These are phyloP conservation scores for Toxicodendron radicans DNA, from an alignment of 345 rosid species.

Conservation along the genomic window DNA sequence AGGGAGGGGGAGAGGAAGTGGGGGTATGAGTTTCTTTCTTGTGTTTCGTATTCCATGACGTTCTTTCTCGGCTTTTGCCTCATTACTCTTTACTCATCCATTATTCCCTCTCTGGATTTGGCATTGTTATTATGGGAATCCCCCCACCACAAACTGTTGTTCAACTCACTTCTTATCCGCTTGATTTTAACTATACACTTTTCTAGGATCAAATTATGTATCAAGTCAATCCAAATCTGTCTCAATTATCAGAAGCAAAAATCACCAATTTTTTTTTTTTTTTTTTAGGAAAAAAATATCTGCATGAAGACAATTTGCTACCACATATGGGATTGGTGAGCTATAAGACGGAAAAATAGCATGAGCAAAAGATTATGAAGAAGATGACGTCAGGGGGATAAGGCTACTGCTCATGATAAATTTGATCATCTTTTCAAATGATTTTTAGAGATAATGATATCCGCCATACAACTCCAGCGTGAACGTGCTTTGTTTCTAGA, in stretches of 20 bases:
- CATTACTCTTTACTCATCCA: background rate
- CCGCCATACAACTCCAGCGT: too few species aligned
- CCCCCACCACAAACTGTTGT: background rate
- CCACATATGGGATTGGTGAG: too few species aligned
- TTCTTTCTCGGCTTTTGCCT: background rate
- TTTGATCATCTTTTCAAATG: too few species aligned
- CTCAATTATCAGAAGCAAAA: conserved; percentile 6
- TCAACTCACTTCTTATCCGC: conserved; percentile 1
- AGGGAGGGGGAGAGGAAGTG: background rate
- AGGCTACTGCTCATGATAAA: too few species aligned
- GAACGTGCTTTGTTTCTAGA: too few species aligned
- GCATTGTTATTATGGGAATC: conserved; percentile 1
- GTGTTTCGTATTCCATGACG: conserved; percentile 29
- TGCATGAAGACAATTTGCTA: background rate
- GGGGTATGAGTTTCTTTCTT: conserved; percentile 21
- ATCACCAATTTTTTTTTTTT: background rate
- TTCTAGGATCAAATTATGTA: background rate
- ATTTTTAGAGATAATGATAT: too few species aligned
- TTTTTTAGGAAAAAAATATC: background rate
- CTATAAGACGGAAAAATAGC: too few species aligned
- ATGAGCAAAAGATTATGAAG: too few species aligned
- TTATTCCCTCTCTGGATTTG: background rate
- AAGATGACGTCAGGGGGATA: too few species aligned
- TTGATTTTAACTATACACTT: conserved; percentile 20
- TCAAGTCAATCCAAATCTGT: conserved; percentile 9